Conservation (phyloP, 805 yeast genomes). For the Candida nemodendra region DNA sequence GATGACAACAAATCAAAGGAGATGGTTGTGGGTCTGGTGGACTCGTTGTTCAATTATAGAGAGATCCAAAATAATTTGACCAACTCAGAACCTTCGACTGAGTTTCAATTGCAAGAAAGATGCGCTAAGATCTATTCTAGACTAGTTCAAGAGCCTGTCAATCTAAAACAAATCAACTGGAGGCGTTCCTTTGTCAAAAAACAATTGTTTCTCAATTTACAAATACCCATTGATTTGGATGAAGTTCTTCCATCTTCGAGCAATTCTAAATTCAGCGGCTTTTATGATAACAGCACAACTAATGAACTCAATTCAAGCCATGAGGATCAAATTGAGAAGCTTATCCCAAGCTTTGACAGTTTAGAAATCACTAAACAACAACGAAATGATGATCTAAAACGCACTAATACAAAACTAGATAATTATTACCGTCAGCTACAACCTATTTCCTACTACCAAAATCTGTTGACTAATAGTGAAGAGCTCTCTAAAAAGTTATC, state of each 20-base stretch:
- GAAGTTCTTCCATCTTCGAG: slow-evolving; percentile 37
- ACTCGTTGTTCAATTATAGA: slow-evolving; percentile 8
- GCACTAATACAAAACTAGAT: slow-evolving; percentile 26
- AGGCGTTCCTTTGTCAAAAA: slow-evolving; percentile 62
- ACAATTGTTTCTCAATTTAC: slow-evolving; percentile 59
- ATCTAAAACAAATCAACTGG: slow-evolving; percentile 66
- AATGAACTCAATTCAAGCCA: slow-evolving; percentile 7
- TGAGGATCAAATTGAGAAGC: slow-evolving; percentile 17
- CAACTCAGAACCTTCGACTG: not conserved
- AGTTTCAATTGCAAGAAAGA: slow-evolving; percentile 23
- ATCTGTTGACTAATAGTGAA: slow-evolving; percentile 18
- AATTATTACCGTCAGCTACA: slow-evolving; percentile 21
- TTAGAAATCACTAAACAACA: slow-evolving; percentile 33
- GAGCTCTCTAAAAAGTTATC: slow-evolving; percentile 39
- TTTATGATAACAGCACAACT: slow-evolving; percentile 13
- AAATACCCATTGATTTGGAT: slow-evolving; percentile 72
- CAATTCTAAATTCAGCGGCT: slow-evolving; percentile 8
- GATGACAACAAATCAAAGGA: slow-evolving; percentile 7
- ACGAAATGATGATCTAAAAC: slow-evolving; percentile 22
- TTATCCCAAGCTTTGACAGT: slow-evolving; percentile 34
- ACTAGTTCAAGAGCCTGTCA: slow-evolving; percentile 37
- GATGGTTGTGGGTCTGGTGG: slow-evolving; percentile 10
- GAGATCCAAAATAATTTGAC: not conserved
- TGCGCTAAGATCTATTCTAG: slow-evolving; percentile 23
- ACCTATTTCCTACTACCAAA: slow-evolving; percentile 25